Evolutionary conservation across 1,139 yeast species (phyloP), one percentile per base, ranked within the genome.

Genomic region (Magnusiomyces tetraspermus): DNA sequence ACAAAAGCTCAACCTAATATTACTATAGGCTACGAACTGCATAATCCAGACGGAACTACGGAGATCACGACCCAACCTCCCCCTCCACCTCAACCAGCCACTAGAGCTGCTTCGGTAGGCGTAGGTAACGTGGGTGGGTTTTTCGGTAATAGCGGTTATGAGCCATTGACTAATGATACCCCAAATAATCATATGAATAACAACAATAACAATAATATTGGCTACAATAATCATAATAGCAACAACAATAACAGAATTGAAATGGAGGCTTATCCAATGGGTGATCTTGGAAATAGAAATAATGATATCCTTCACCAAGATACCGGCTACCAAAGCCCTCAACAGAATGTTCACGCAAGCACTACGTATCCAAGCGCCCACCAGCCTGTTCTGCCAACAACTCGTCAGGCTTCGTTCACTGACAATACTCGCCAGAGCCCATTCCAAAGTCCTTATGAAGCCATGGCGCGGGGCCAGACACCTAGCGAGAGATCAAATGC

Each of bases 181-280:
- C 11, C 6, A 6, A 8, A 6, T 28, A 11, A 11, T 28, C 11
- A 6, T 28, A n/a, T n/a, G 11, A 28, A 11, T 11, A 28, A 28
- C 33, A 28, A 11, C 15, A 6, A 28, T 11, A 28, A 28, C 11
- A 28, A 6, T 11, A 28, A 28, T 28, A 28, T 11, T 6, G 33
- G 33, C 11, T 28, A 28, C 33, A 8, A 6, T 28, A 11, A 11
- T 28, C 11, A 6, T 28, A n/a, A n/a, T 11, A 28, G 33, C 33
- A 28, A 28, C 33, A 28, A 11, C 15, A 37, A 30, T 23, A 23
- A 44, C 15, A 22, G 40, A 8, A 38, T 40, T 42, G 46, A 41
- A 28, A 51, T 53, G 56, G 38, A n/a, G 23, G 30, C 50, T 17
- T 23, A 38, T 21, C 51, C 46, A 8, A 21, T 24, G 6, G 28